A percentile compares a stretch with the other conserved stretches of the same genome.
phyloP scores from a whole-genome alignment of 257 asterid genomes.

The Nicotiana knightiana region DNA sequence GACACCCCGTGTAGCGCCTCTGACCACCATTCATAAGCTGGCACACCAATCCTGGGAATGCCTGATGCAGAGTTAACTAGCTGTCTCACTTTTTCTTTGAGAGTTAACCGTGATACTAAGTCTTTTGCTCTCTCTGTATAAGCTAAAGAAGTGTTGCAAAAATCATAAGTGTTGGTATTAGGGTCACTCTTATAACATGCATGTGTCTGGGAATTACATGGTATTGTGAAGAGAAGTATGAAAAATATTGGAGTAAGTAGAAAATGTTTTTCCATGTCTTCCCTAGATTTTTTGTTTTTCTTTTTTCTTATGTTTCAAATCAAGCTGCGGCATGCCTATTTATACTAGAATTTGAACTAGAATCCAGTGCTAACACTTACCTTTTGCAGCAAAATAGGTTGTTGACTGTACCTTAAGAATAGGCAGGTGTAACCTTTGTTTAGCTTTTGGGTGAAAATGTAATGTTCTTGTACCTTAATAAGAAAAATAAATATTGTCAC shows the following conservation, averaged over 20 bases:
- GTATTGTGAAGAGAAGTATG: not conserved
- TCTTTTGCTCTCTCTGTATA: constrained; percentile 17
- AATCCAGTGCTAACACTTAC: not conserved
- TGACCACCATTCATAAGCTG: constrained; percentile 26
- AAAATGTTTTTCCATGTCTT: not conserved
- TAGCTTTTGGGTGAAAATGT: not conserved
- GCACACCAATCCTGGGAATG: constrained; percentile 14
- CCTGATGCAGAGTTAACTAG: constrained; percentile 8
- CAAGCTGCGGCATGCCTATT: not conserved
- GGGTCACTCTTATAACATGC: constrained; percentile 20
- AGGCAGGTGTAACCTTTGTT: not conserved
- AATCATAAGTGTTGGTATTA: not conserved
- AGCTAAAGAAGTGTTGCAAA: constrained; percentile 19
- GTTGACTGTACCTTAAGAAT: not conserved
- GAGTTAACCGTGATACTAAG: constrained; percentile 18
- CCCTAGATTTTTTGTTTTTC: not conserved
- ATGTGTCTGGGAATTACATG: not conserved
- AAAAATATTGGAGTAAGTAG: not conserved
- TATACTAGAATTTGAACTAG: not conserved
- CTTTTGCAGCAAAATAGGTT: not conserved
- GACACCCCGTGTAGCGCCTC: constrained; percentile 30
- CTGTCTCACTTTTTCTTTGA: constrained; percentile 21
- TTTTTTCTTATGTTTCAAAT: not conserved
- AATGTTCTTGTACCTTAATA: not conserved
- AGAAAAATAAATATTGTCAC: no score